Percentiles rank a stretch among this genome's conserved stretches.
Evolutionary conservation across 306 rosid species (phyloP).

Genomic region (Prunus dulcis): DNA sequence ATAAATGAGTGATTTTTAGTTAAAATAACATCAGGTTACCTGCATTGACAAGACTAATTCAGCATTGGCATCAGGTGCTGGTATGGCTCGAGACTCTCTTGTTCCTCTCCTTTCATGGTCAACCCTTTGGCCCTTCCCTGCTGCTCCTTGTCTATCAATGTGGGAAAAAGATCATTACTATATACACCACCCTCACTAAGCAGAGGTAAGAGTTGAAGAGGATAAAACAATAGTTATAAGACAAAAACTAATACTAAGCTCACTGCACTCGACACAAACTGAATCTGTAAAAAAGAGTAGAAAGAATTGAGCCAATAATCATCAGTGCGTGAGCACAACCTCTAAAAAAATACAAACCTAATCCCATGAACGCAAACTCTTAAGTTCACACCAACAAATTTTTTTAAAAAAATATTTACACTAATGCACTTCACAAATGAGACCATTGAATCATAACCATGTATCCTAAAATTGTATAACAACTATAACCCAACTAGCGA

Average conservation of each 20-base stretch:
- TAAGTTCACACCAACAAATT: background rate
- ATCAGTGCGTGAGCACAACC: background rate
- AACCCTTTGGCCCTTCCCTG: conserved; percentile 72
- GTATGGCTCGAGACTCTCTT: conserved; percentile 84
- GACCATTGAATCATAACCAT: background rate
- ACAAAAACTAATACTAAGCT: background rate
- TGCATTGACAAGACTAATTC: conserved; percentile 89
- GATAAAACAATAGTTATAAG: background rate
- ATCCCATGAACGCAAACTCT: background rate
- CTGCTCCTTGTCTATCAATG: conserved; percentile 77
- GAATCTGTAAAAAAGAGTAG: background rate
- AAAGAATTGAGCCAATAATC: background rate
- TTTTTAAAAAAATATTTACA: background rate
- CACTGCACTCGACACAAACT: background rate
- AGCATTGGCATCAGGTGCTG: conserved; percentile 99
- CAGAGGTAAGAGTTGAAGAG: background rate
- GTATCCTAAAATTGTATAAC: background rate
- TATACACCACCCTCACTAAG: background rate
- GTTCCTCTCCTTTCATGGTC: conserved; percentile 76
- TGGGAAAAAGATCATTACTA: conserved; percentile 16
- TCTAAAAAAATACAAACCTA: background rate
- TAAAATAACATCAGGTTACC: conserved; percentile 41
- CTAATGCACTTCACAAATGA: background rate
- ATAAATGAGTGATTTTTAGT: background rate
- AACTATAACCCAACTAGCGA: background rate